A percentile compares a stretch with the other conserved stretches of the same genome.
Evolutionary conservation across 2,329 filamentous ascomycete species (phyloP).

Genomic region (Myriosclerotinia scirpicola): DNA sequence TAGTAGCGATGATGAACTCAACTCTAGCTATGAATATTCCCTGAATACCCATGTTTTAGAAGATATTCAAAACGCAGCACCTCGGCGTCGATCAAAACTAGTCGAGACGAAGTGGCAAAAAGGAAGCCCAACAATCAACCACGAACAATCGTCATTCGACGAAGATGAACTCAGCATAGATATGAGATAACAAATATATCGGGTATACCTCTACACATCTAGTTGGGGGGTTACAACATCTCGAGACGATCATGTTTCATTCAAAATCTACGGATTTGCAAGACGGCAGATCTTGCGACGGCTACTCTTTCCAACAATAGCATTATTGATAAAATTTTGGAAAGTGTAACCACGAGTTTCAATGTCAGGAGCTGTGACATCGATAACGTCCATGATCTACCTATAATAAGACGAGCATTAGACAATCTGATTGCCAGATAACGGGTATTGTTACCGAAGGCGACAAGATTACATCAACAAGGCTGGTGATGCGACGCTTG

Average conservation of each 20-base stretch:
- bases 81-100: background rate
- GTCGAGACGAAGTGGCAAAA: background rate
- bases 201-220: background rate
- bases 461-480: too few relatives aligned
- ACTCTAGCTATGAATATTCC: constrained; percentile 29
- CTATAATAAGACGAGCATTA: background rate
- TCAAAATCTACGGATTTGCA: background rate
- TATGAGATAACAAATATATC: constrained; percentile 25
- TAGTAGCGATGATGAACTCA: constrained; percentile 40
- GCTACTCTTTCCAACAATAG: background rate
- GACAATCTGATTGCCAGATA: background rate
- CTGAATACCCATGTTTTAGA: constrained; percentile 24
- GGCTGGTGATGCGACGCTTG: background rate
- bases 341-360: constrained; percentile 6
- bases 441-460: background rate
- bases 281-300: background rate
- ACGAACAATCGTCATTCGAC: constrained; percentile 22
- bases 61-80: constrained; percentile 28
- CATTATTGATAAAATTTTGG: background rate
- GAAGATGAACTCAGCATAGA: constrained; percentile 40
- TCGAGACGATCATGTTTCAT: background rate
- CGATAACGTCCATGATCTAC: background rate
- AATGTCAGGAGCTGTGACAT: constrained; percentile 4
- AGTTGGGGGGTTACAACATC: background rate
- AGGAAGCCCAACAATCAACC: too few relatives aligned